Conservation (phyloP, 2,329 filamentous ascomycete species). For the Pestalotiopsis sp. region DNA sequence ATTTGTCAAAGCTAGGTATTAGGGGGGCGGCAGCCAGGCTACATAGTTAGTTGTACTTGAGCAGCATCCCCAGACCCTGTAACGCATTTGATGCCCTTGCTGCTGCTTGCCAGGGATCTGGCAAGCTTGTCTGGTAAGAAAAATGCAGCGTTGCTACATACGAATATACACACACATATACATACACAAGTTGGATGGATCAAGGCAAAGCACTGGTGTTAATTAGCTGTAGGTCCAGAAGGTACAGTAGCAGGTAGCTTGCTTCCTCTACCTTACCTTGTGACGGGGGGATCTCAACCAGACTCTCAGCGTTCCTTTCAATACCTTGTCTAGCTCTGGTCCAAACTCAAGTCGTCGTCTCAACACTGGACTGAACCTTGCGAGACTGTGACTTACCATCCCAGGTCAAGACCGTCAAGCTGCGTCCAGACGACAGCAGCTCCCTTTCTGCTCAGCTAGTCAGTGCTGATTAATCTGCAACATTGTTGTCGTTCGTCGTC, state of each 20-base stretch:
- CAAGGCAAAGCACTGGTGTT: too few species aligned
- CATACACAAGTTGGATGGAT: too few species aligned
- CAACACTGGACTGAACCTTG: conserved; percentile 6
- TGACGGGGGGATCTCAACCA: too few species aligned
- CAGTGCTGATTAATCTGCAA: neutral
- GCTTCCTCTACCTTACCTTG: too few species aligned
- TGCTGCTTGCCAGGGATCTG: neutral
- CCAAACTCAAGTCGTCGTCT: conserved; percentile 9
- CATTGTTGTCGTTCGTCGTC: neutral
- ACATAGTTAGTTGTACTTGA: neutral
- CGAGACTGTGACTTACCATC: neutral
- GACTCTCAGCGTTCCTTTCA: neutral
- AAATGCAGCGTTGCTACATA: too few species aligned
- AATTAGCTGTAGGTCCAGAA: too few species aligned
- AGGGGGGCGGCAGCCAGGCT: neutral
- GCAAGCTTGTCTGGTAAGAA: neutral
- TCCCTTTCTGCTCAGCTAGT: neutral
- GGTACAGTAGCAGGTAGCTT: too few species aligned
- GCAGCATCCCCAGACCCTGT: neutral
- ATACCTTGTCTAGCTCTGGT: conserved; percentile 8
- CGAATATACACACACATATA: too few species aligned
- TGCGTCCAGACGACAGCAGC: neutral
- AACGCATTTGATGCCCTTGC: neutral
- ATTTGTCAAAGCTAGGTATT: neutral
- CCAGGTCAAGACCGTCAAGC: neutral